Evolutionary conservation across 306 rosid species (phyloP).

Genomic region (Rosa chinensis): DNA sequence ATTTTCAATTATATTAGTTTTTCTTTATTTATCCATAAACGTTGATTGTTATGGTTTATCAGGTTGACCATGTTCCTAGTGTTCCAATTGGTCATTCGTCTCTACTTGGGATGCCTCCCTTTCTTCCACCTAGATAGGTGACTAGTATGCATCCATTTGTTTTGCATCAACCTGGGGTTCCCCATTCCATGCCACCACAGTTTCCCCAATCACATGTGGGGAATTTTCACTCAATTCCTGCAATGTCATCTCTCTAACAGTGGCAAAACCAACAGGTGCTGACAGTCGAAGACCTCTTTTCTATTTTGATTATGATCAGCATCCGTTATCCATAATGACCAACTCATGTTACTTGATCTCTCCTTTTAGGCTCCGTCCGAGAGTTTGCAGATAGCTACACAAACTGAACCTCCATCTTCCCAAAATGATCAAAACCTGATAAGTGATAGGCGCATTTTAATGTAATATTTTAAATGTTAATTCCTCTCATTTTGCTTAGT

Average conservation of each 20-base stretch:
- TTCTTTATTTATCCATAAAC: not conserved
- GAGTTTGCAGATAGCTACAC: no score
- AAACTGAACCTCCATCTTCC: no score
- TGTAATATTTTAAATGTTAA: no score
- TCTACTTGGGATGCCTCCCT: slow-evolving; percentile 83
- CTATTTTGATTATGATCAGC: no score
- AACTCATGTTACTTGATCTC: no score
- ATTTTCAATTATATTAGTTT: not conserved
- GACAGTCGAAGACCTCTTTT: slow-evolving; percentile 16
- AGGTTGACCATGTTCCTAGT: slow-evolving; percentile 67
- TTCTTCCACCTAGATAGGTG: slow-evolving; percentile 82
- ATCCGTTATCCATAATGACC: no score
- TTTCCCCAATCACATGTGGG: slow-evolving; percentile 80
- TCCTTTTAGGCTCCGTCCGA: no score
- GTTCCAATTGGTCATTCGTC: slow-evolving; percentile 76
- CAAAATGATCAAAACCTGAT: no score
- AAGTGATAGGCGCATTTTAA: no score
- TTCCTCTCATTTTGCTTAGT: no score
- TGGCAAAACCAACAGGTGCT: slow-evolving; percentile 90
- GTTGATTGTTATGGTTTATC: slow-evolving; percentile 27
- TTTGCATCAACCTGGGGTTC: slow-evolving; percentile 85
- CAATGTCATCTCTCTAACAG: slow-evolving; percentile 74
- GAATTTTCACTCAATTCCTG: slow-evolving; percentile 67
- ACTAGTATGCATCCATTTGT: slow-evolving; percentile 81
- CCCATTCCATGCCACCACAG: slow-evolving; percentile 72